Base-by-base conservation (phyloP, 306 rosid genomes). In the Lathyrus sativus region DNA sequence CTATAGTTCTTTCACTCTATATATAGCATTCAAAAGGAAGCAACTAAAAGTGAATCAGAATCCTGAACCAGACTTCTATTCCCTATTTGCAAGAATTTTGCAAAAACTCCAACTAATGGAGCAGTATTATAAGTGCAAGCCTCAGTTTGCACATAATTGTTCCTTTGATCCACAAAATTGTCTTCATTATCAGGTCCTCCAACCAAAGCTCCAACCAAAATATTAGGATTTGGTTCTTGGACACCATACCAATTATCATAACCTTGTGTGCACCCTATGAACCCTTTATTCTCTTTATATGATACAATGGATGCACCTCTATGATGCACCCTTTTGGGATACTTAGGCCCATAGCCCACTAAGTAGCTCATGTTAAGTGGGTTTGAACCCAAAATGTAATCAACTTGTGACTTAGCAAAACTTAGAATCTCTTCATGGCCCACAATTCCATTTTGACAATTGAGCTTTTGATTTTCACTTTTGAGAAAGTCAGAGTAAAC, bases 41-140 rank as follows among this genome's bases (percentile, higher is more conserved):
- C 79, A 80, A 80, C 69, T 62, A 80, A 73, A 54, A 53, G 68
- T 69, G 76, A 71, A 65, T 55, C 58, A 48, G 64, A 75, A 24
- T 56, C 59, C 9, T 65, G 45, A 50, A 76, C 83, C 81, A 70
- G 62, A 42, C 61, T 80, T 43, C 46, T 73, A 62, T 67, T 76
- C 72, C 63, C 79, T 11, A 61, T 18, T 14, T 84, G 79, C 49
- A 80, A 55, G 59, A 90, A 54, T 75, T 83, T 90, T 0, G 95
- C 92, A 75, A 91, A 91, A 78, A 86, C 82, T 18, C 90, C 97
- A 33, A 91, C 86, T 53, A 91, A 81, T 19, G 97, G 95, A 9
- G 97, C 92, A 57, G 91, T 91, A 38, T 91, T 91, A 43, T 91
- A 91, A 2, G 97, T 91, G 64, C 97, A 91, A n/a, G 97, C 97